Evolutionary conservation across 768 basidiomycete genomes (phyloP).

Genomic region (Xerocomellus intermedius): DNA sequence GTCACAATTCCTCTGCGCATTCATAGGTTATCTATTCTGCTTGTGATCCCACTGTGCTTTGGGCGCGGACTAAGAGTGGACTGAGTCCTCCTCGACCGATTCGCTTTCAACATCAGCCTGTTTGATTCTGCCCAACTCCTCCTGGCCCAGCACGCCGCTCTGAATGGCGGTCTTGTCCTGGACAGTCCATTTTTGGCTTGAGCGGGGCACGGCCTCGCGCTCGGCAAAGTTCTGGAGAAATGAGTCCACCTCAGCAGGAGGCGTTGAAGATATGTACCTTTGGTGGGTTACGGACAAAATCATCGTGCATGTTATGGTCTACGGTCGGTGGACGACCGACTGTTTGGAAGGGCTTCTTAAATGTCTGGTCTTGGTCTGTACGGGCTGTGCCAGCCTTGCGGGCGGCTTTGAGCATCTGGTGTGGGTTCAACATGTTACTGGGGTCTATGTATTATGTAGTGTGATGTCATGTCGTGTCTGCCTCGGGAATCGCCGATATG

Average conservation of each 20-base stretch:
- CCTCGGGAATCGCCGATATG: conserved; percentile 25
- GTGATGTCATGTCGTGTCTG: conserved; percentile 9
- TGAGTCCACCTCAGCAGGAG: not conserved
- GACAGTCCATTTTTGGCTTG: conserved; percentile 23
- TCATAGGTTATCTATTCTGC: conserved; percentile 18
- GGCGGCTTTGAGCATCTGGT: conserved; percentile 3
- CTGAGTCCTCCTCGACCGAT: conserved; percentile 19
- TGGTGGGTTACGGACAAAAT: conserved; percentile 32
- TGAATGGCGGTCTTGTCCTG: conserved; percentile 6
- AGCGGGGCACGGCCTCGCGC: not conserved
- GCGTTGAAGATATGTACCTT: conserved; percentile 11
- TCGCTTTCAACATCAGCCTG: conserved; percentile 17
- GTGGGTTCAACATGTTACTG: not conserved
- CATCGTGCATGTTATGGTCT: conserved; percentile 35
- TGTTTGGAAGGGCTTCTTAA: conserved; percentile 31
- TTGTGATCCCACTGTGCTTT: not conserved
- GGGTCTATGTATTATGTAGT: not conserved
- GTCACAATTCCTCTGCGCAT: conserved; percentile 6
- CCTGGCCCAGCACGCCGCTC: not conserved
- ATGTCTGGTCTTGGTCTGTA: conserved; percentile 18
- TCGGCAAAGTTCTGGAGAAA: conserved; percentile 14
- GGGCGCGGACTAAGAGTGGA: conserved; percentile 16
- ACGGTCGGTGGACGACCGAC: conserved; percentile 25
- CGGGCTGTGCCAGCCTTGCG: conserved; percentile 6
- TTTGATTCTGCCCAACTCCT: conserved; percentile 18